Evolutionary conservation across 2,329 filamentous ascomycete genomes (phyloP).

Genomic region (Ceratocystis cubensis): DNA sequence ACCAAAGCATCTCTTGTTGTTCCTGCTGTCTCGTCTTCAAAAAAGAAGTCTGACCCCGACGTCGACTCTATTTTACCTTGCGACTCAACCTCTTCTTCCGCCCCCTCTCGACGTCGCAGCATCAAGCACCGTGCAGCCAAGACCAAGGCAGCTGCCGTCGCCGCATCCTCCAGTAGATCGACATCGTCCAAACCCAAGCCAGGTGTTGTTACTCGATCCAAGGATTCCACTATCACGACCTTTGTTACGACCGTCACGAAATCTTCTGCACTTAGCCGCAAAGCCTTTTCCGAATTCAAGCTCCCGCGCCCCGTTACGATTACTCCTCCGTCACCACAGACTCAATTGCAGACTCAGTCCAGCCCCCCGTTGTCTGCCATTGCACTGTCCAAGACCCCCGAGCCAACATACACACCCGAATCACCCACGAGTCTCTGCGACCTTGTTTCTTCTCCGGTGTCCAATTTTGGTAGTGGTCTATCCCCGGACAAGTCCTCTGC

Average conservation of each 20-base stretch:
- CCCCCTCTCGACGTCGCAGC: constrained; percentile 10
- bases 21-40: neutral
- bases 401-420: constrained; percentile 12
- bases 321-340: neutral
- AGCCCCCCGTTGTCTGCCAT: constrained; percentile 12
- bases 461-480: neutral
- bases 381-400: neutral
- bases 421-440: constrained; percentile 18
- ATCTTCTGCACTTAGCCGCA: constrained; percentile 14
- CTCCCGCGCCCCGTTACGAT: constrained; percentile 16
- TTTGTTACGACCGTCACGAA: constrained; percentile 17
- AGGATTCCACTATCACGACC: constrained; percentile 12
- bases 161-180: constrained; percentile 12
- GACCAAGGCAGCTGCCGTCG: constrained; percentile 13
- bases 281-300: constrained; percentile 1
- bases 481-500: neutral
- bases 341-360: neutral
- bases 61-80: neutral
- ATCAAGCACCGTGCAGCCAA: constrained; percentile 19
- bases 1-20: constrained; percentile 14
- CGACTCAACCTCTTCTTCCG: constrained; percentile 6
- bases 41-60: neutral
- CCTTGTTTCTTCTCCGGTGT: constrained; percentile 8
- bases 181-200: neutral
- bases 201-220: neutral